A percentile compares a stretch with the other conserved stretches of the same genome.
Evolutionary conservation across 108 stramenopile species (phyloP).

Genomic region (Tribonema minus): DNA sequence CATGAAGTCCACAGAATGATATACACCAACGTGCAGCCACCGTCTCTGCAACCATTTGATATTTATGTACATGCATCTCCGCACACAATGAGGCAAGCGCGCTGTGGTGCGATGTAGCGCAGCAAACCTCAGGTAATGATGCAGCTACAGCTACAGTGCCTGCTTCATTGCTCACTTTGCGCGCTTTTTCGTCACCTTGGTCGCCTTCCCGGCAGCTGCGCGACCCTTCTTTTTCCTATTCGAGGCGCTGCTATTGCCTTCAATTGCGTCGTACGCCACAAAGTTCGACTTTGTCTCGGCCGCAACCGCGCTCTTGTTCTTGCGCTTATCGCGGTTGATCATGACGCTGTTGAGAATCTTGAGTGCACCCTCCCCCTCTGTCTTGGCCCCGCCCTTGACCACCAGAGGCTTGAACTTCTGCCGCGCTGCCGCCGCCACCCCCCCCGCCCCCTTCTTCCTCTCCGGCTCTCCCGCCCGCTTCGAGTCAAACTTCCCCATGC

Average conservation of each 20-base stretch:
- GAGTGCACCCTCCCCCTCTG: conserved; percentile 4
- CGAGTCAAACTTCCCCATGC: conserved; percentile 49
- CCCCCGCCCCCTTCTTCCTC: conserved; percentile 15
- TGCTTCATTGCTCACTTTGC: too few relatives aligned
- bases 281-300: conserved; percentile 17
- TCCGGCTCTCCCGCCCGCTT: conserved; percentile 30
- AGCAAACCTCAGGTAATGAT: too few relatives aligned
- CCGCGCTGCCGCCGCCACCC: neutral
- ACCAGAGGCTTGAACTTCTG: conserved; percentile 19
- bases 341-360: conserved; percentile 35
- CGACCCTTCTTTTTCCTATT: conserved; percentile 35
- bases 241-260: neutral
- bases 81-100: too few relatives aligned
- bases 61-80: too few relatives aligned
- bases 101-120: too few relatives aligned
- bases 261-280: conserved; percentile 29
- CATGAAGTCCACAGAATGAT: too few relatives aligned
- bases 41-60: too few relatives aligned
- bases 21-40: too few relatives aligned
- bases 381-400: neutral
- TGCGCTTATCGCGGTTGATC: conserved; percentile 28
- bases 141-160: too few relatives aligned
- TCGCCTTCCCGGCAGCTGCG: conserved; percentile 30
- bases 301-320: conserved; percentile 20
- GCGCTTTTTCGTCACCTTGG: conserved; percentile 32